A percentile compares a stretch with the other conserved stretches of the same genome.
These are phyloP conservation scores for Aegilops longissima DNA, from an alignment of 176 grass and related monocot species.

Conservation along the genomic window DNA sequence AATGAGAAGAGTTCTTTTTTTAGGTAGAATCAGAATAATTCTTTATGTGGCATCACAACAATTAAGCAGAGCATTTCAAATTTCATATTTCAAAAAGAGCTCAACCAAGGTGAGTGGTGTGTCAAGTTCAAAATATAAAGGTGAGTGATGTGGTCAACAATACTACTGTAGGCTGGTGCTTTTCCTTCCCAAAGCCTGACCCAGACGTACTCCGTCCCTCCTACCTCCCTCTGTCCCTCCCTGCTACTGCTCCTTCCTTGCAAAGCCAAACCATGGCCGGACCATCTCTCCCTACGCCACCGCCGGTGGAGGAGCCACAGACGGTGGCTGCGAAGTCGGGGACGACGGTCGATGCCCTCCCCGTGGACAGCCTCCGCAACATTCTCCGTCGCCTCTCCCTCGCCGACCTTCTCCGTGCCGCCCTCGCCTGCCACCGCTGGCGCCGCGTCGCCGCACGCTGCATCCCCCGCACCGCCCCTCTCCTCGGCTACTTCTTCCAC, in stretches of 20 bases:
- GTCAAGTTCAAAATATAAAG: too few relatives aligned
- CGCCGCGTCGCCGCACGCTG: not conserved
- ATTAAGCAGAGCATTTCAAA: not conserved
- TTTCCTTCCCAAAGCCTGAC: not conserved
- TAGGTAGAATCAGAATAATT: too few relatives aligned
- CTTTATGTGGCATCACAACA: too few relatives aligned
- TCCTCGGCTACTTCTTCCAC: constrained; percentile 3
- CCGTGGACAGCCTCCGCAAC: not conserved
- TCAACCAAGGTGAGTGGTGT: not conserved
- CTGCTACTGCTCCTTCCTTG: too few relatives aligned
- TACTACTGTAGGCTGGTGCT: too few relatives aligned
- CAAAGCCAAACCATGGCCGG: not conserved
- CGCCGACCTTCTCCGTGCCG: constrained; percentile 5
- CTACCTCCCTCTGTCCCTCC: not conserved
- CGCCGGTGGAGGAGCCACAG: not conserved
- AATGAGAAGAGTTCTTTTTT: too few relatives aligned
- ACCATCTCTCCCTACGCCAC: not conserved
- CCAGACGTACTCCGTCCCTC: not conserved
- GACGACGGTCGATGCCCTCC: not conserved
- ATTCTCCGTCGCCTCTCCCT: constrained; percentile 3
- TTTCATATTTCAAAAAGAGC: not conserved
- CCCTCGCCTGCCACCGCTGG: constrained; percentile 10
- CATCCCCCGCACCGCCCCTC: not conserved
- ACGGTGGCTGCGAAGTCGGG: not conserved
- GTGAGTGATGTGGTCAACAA: not conserved